Percentiles rank a stretch among this genome's conserved stretches.
Evolutionary conservation across 1,139 yeast genomes (phyloP).

Genomic region (Pichia sp.): DNA sequence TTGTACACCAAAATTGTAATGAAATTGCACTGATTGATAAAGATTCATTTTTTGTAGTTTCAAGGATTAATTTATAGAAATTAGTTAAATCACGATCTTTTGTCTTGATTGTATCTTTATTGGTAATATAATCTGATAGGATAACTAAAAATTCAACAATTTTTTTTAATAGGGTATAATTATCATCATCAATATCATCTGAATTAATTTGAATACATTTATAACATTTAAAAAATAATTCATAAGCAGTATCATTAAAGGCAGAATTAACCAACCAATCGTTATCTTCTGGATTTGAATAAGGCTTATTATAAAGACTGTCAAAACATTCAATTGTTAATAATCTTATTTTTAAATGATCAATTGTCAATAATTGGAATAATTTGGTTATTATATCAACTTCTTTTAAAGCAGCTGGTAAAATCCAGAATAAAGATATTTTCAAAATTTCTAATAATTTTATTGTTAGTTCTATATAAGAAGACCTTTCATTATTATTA

Average conservation of each 20-base stretch:
- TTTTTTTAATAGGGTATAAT: conserved; percentile 76
- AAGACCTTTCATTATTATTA: conserved; percentile 2
- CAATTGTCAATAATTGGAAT: conserved; percentile 52
- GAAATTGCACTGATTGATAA: conserved; percentile 88
- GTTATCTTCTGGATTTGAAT: conserved; percentile 64
- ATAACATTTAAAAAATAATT: conserved; percentile 60
- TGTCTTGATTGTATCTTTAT: conserved; percentile 28
- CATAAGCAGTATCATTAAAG: conserved; percentile 66
- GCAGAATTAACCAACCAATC: conserved; percentile 66
- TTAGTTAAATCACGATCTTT: conserved; percentile 51
- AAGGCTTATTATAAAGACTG: conserved; percentile 78
- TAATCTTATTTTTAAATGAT: conserved; percentile 63
- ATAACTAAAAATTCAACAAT: conserved; percentile 92
- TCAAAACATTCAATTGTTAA: conserved; percentile 90
- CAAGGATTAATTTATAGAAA: conserved; percentile 67
- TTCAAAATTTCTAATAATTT: conserved; percentile 77
- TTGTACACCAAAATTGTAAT: conserved; percentile 90
- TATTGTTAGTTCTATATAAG: conserved; percentile 41
- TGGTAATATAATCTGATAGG: conserved; percentile 67
- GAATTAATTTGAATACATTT: conserved; percentile 59
- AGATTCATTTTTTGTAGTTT: conserved; percentile 79
- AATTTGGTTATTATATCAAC: conserved; percentile 67
- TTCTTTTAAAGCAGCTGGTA: conserved; percentile 63
- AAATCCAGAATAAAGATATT: conserved; percentile 87
- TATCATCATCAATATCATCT: conserved; percentile 70